Percentiles rank a stretch among this genome's conserved stretches.
Evolutionary conservation across 495 filamentous ascomycete species (phyloP).

Genomic region (Aspergillus heteromorphus): DNA sequence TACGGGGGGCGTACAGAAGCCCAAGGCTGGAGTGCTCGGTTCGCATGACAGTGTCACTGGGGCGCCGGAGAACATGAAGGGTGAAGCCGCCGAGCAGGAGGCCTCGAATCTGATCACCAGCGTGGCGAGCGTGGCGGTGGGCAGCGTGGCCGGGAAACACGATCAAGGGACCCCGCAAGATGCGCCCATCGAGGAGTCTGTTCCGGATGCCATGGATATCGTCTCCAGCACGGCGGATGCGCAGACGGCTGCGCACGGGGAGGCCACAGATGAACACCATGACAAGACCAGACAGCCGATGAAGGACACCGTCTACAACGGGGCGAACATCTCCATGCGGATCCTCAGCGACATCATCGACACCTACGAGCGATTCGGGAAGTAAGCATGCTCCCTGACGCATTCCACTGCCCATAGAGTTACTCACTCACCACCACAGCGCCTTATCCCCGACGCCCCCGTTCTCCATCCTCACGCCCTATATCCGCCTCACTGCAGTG

Average conservation of each 20-base stretch:
- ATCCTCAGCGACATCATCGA: conserved; percentile 67
- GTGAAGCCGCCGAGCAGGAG: conserved; percentile 82
- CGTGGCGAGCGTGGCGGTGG: conserved; percentile 67
- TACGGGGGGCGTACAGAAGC: conserved; percentile 59
- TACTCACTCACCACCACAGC: conserved; percentile 29
- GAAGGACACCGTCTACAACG: conserved; percentile 69
- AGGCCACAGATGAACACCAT: conserved; percentile 41
- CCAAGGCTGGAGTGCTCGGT: conserved; percentile 63
- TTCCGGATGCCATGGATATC: conserved; percentile 58
- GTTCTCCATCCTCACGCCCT: conserved; percentile 59
- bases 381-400: conserved; percentile 42
- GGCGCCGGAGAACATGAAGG: conserved; percentile 76
- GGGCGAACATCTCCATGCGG: conserved; percentile 74
- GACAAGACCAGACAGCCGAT: conserved; percentile 86
- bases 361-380: conserved; percentile 74
- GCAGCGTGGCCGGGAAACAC: conserved; percentile 70
- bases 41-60: conserved; percentile 76
- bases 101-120: conserved; percentile 75
- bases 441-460: conserved; percentile 73
- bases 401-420: background rate
- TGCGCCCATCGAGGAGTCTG: conserved; percentile 37
- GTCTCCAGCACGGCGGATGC: conserved; percentile 52
- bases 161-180: conserved; percentile 46
- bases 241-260: conserved; percentile 47
- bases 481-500: conserved; percentile 57